Conservation (phyloP, 2,329 filamentous ascomycete species). For the Cladosporium halotolerans region DNA sequence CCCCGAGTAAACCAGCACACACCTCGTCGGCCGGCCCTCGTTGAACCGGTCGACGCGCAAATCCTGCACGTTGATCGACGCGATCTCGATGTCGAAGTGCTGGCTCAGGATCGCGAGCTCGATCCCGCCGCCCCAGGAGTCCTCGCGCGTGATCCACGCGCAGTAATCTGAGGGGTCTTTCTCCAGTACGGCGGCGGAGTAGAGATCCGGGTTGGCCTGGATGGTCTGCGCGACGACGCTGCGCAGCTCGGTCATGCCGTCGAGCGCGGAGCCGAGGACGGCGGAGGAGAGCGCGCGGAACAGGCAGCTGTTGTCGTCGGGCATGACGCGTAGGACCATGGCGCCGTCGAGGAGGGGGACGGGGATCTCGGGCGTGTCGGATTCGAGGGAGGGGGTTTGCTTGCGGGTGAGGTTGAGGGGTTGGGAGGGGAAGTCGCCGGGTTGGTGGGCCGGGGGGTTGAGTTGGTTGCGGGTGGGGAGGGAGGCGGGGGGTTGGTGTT, state of each 20-base stretch:
- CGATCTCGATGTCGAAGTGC: conserved; percentile 80
- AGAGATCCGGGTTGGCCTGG: conserved; percentile 63
- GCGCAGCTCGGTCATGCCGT: conserved; percentile 66
- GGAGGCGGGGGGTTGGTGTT: conserved; percentile 16
- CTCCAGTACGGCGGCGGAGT: conserved; percentile 71
- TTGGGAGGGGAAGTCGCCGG: conserved; percentile 15
- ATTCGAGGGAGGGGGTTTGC: conserved; percentile 39
- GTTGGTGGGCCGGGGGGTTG: conserved; percentile 22
- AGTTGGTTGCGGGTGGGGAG: conserved; percentile 20
- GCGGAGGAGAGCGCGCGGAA: conserved; percentile 83
- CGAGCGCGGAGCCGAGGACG: conserved; percentile 58
- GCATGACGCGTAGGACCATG: conserved; percentile 81
- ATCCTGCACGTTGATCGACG: conserved; percentile 71
- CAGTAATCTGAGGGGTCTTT: conserved; percentile 67
- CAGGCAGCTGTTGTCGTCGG: conserved; percentile 91
- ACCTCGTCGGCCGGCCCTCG: conserved; percentile 61
- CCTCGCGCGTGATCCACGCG: conserved; percentile 68
- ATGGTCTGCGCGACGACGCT: conserved; percentile 75
- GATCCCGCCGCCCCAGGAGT: conserved; percentile 87
- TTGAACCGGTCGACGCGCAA: conserved; percentile 69
- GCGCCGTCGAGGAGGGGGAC: conserved; percentile 52
- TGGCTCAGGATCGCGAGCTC: conserved; percentile 80
- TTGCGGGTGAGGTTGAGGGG: conserved; percentile 36
- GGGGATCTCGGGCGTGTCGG: conserved; percentile 57
- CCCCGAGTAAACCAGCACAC: conserved; percentile 81